These are phyloP conservation scores for Mortierella sp. DNA, from an alignment of 371 early-diverging fungal species.

Conservation along the genomic window DNA sequence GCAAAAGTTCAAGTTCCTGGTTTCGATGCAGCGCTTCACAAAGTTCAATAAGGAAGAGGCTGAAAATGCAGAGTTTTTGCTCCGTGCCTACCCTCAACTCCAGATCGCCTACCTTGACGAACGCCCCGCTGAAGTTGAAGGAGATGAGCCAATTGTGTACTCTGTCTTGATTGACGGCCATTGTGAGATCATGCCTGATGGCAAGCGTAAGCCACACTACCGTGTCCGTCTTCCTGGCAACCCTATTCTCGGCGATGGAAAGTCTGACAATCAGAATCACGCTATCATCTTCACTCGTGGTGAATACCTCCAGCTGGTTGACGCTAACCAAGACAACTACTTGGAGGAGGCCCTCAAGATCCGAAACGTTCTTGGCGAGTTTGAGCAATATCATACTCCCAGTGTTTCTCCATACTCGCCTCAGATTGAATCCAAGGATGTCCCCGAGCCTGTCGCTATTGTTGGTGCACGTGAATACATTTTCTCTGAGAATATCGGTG, in stretches of 20 bases:
- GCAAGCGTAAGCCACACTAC: slow-evolving; percentile 80
- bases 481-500: slow-evolving; percentile 90
- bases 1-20: slow-evolving; percentile 87
- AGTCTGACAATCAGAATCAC: slow-evolving; percentile 93
- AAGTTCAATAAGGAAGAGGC: slow-evolving; percentile 82
- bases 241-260: slow-evolving; percentile 93
- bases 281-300: slow-evolving; percentile 89
- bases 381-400: slow-evolving; percentile 79
- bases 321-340: slow-evolving; percentile 95
- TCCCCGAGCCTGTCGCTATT: slow-evolving; percentile 85
- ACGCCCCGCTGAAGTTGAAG: slow-evolving; percentile 63
- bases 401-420: slow-evolving; percentile 79
- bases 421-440: slow-evolving; percentile 55
- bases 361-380: slow-evolving; percentile 88
- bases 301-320: slow-evolving; percentile 87
- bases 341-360: slow-evolving; percentile 92
- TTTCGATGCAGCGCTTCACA: slow-evolving; percentile 91
- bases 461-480: slow-evolving; percentile 94
- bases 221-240: slow-evolving; percentile 88
- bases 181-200: slow-evolving; percentile 72
- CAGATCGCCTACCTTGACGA: slow-evolving; percentile 90
- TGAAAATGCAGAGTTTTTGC: slow-evolving; percentile 84
- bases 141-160: slow-evolving; percentile 71
- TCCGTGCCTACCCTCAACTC: slow-evolving; percentile 83
- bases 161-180: slow-evolving; percentile 84